Base-by-base conservation (phyloP, 225 moss, liverwort and hornwort species). In the Neckera pumila region DNA sequence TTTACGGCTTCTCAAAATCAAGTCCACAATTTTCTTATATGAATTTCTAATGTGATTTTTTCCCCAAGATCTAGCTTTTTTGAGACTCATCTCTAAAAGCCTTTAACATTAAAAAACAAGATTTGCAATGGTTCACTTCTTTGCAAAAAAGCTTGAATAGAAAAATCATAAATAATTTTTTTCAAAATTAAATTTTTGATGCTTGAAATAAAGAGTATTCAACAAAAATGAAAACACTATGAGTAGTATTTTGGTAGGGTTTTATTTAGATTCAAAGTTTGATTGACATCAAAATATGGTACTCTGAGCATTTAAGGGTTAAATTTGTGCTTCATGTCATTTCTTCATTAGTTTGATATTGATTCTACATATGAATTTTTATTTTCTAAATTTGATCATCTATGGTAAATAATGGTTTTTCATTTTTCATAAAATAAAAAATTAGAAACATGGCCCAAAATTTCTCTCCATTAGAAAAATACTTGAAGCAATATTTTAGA, bases 261-360 rank as follows among this genome's bases (percentile, higher is more conserved):
- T 20, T 33, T 26, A 33, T 75, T 34, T 51, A 20, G 18, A 1
- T 28, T 73, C 17, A 30, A 49, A 19, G 13, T 51, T 34, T 33
- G 5, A 0, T 11, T 1, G 2, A 49, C 4, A 20, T 7, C 5
- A 12, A 75, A 49, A 51, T 33, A 33, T 33, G 0, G 3, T 51
- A 2, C 7, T 30, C 51, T 19, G 1, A 4, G 0, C 75, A 49
- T 49, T 49, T 31, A 3, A 2, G 12, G 7, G 4, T 4, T 26
- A 19, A 31, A 2, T 45, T 74, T 47, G 10, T 31, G 0, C 3
- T 47, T 74, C 18, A 19, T 31, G 1, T 3, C 12, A 47, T 74
- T 30, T 74, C 17, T 0, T 17, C 1, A 5, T 4, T 74, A 11
- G 0, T 47, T 31, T 49, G 11, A 7, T 47, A 7, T 31, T 47